phyloP scores from a whole-genome alignment of 257 asterid species.

The Solanum piurae region DNA sequence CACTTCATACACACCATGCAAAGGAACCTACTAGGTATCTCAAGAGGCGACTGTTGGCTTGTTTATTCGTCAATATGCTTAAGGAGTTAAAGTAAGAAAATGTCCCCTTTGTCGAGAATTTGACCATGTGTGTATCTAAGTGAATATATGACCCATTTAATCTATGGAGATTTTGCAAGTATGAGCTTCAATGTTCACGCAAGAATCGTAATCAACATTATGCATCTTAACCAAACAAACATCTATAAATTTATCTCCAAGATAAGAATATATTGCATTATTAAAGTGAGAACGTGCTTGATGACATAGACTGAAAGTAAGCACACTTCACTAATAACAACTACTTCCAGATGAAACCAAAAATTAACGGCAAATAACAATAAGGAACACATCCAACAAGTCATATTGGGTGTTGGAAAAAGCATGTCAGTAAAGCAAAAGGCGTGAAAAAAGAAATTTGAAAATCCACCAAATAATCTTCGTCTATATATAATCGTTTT shows the following conservation, averaged over 20 bases:
- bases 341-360: background rate
- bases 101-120: background rate
- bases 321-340: background rate
- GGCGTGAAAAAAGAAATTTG: background rate
- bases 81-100: background rate
- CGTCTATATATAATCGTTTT: background rate
- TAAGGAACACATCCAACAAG: background rate
- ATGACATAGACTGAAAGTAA: background rate
- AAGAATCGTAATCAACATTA: background rate
- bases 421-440: background rate
- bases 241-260: background rate
- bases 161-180: background rate
- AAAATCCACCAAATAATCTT: background rate
- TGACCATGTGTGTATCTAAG: background rate
- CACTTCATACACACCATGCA: background rate
- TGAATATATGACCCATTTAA: background rate
- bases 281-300: background rate
- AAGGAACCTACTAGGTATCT: background rate
- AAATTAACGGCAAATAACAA: background rate
- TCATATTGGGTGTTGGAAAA: background rate
- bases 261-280: background rate
- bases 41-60: background rate
- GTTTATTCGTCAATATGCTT: background rate
- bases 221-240: background rate
- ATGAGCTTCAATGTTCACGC: background rate